Evolutionary conservation across 1,139 yeast genomes (phyloP), one percentile per base, ranked within the genome.

Genomic region (Geotrichum armillariae): DNA sequence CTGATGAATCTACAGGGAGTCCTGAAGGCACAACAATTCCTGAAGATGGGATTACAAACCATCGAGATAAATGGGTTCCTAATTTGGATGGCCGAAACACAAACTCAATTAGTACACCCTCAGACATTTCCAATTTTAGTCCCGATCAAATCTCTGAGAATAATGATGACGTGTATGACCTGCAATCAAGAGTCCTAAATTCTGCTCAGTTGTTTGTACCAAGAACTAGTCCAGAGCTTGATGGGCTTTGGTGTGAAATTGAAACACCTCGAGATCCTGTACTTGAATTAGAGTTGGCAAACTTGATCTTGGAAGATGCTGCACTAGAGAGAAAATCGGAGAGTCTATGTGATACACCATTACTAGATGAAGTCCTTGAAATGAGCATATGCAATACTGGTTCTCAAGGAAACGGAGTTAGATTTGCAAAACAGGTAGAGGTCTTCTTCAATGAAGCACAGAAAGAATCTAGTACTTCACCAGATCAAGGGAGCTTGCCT

Each of bases 211-310:
- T 21, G 16, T 8, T 20, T 36, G 27, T 3, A 36, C 25, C 23
- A 12, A 18, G 17, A 36, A n/a, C 17, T 4, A 36, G 25, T 12
- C 27, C 40, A n/a, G 14, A 20, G 27, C 16, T 31, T n/a, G 27
- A 36, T 18, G 16, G 14, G 5, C 27, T 12, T 16, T 21, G 25
- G 25, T 7, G n/a, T 4, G 29, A 36, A 18, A 8, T 23, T 18
- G 25, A n/a, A n/a, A 36, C 40, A 21, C 27, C 40, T 12, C 40
- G 12, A 36, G 6, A 18, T 27, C 40, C 27, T 36, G 23, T 12
- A 23, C 14, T 12, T n/a, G 27, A 36, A 20, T 12, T 20, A 23
- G 40, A 36, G 11, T 7, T n/a, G 17, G 27, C 4, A 12, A 17
- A n/a, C n/a, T 21, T 36, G 17, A 20, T 3, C 6, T 21, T 20